Base-by-base conservation (phyloP, 352 stramenopile species). In the Lagenidium giganteum region DNA sequence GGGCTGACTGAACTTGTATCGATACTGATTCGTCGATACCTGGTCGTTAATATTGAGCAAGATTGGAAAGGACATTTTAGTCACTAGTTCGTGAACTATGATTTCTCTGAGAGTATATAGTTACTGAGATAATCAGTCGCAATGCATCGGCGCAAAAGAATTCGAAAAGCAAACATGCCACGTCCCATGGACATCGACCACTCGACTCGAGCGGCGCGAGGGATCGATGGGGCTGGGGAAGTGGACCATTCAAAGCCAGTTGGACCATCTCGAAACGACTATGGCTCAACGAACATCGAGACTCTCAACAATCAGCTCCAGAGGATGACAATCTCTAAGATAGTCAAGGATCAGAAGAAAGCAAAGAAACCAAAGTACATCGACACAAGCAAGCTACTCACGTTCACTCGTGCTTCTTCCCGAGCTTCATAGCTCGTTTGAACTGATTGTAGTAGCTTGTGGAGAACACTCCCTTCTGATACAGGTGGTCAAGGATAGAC, bases 131-230 rank as follows among this genome's bases (percentile, higher is more conserved):
- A 46, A 54, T 47, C 5, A 54, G n/a, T n/a, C n/a, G 34, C 45
- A 40, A 54, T 54, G 46, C 46, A 54, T 47, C 46, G 46, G 26
- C 35, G 46, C 37, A 54, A 54, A 37, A 40, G 46, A 54, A 54
- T 54, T 54, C 35, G 46, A 38, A 21, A 21, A 22, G 35, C 45
- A 25, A 31, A 47, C 14, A 54, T 54, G 46, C 46, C 46, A 18
- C 21, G 21, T 20, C 18, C 46, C 36, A 54, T 54, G 46, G 46
- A 54, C 18, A 54, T 54, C 36, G n/a, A n/a, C n/a, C n/a, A n/a
- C n/a, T n/a, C n/a, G n/a, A n/a, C n/a, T n/a, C n/a, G n/a, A n/a
- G n/a, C n/a, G n/a, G n/a, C n/a, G n/a, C n/a, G n/a, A n/a, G n/a
- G n/a, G n/a, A n/a, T n/a, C n/a, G n/a, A n/a, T n/a, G n/a, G 28